A percentile compares a stretch with the other conserved stretches of the same genome.
Evolutionary conservation across 2,329 filamentous ascomycete genomes (phyloP).

Genomic region (Aspergillus neotritici): DNA sequence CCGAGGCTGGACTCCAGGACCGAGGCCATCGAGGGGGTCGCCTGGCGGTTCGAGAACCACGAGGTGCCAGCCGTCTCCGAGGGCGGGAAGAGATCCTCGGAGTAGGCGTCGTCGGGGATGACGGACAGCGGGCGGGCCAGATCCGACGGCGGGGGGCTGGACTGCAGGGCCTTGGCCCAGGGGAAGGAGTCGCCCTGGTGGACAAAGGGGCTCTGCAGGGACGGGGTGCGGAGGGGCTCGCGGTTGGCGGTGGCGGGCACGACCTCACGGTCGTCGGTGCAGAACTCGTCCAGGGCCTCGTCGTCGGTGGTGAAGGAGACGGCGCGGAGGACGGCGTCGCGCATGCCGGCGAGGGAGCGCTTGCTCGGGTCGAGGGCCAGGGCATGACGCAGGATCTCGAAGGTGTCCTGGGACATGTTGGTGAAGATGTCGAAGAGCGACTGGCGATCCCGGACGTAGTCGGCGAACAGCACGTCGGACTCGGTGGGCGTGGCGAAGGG

Average conservation of each 20-base stretch:
- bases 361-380: constrained; percentile 87
- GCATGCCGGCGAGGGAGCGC: constrained; percentile 72
- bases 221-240: constrained; percentile 91
- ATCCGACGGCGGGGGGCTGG: constrained; percentile 62
- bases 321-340: constrained; percentile 70
- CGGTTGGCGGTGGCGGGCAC: constrained; percentile 79
- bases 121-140: constrained; percentile 68
- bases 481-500: constrained; percentile 87
- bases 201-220: constrained; percentile 78
- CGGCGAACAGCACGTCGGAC: constrained; percentile 85
- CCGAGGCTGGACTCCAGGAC: constrained; percentile 77
- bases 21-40: constrained; percentile 77
- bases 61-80: constrained; percentile 61
- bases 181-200: constrained; percentile 77
- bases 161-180: constrained; percentile 86
- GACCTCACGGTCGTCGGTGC: constrained; percentile 69
- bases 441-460: constrained; percentile 90
- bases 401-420: constrained; percentile 97
- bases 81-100: constrained; percentile 77
- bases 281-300: constrained; percentile 89
- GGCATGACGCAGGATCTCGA: constrained; percentile 83
- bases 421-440: constrained; percentile 97
- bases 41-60: constrained; percentile 71
- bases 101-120: constrained; percentile 72
- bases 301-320: constrained; percentile 92